Conservation (phyloP, 768 basidiomycete genomes). For the Suillus fuscotomentosus region DNA sequence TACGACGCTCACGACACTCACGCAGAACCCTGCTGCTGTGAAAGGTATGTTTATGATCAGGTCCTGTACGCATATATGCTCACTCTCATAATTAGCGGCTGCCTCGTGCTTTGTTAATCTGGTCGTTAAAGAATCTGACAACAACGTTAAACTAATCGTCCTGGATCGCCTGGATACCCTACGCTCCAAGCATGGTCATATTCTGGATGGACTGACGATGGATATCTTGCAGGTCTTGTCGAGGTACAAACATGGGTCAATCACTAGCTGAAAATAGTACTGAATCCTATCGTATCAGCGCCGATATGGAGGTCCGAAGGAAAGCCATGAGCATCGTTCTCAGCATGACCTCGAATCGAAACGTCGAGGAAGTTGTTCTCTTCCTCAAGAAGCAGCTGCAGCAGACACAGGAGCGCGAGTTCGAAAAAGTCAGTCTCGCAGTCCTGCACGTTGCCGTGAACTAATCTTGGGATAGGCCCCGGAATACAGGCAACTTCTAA, state of each 20-base stretch:
- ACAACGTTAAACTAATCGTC: constrained; percentile 98
- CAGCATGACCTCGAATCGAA: constrained; percentile 90
- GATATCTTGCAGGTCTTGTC: constrained; percentile 90
- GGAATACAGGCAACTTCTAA: constrained; percentile 64
- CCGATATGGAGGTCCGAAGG: constrained; percentile 94
- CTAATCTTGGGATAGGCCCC: constrained; percentile 35
- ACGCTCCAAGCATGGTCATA: constrained; percentile 80
- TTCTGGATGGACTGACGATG: constrained; percentile 91
- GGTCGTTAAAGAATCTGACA: constrained; percentile 94
- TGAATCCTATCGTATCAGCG: constrained; percentile 41
- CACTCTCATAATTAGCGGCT: constrained; percentile 55
- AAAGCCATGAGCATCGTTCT: constrained; percentile 90
- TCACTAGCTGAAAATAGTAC: background rate
- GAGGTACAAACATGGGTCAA: constrained; percentile 43
- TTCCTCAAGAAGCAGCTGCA: constrained; percentile 99
- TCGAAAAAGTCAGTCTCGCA: background rate
- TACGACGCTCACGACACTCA: constrained; percentile 88
- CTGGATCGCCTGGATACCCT: constrained; percentile 86
- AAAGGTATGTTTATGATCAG: constrained; percentile 58
- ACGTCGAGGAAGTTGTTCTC: constrained; percentile 93
- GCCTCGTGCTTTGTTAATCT: constrained; percentile 87
- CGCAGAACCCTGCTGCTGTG: constrained; percentile 93
- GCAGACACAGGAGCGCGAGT: constrained; percentile 62
- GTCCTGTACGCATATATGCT: background rate
- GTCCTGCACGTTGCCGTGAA: too few species aligned